Conservation (phyloP, 371 early-diverging fungal species). For the Dichotomocladium elegans region DNA sequence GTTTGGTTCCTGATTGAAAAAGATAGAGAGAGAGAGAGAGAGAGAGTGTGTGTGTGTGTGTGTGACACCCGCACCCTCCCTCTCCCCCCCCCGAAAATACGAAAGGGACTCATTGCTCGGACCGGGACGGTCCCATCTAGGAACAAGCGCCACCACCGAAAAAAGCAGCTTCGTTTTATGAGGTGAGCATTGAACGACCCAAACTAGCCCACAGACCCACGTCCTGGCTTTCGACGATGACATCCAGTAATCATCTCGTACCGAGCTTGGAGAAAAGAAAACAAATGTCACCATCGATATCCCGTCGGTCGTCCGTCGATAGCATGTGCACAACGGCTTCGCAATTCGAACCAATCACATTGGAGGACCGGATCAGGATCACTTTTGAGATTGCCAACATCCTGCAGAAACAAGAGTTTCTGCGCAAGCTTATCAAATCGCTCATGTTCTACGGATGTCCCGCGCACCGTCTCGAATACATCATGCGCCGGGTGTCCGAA, state of each 20-base stretch:
- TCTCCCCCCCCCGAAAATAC: no score
- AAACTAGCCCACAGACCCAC: conserved; percentile 29
- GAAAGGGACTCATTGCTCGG: no score
- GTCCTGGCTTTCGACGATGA: conserved; percentile 40
- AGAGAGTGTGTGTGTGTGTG: no score
- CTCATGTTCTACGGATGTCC: conserved; percentile 60
- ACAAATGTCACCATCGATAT: conserved; percentile 19
- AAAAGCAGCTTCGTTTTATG: conserved; percentile 27
- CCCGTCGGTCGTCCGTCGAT: conserved; percentile 31
- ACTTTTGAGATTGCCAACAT: conserved; percentile 62
- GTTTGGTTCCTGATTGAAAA: neutral
- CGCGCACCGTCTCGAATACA: conserved; percentile 56
- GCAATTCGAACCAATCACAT: conserved; percentile 47
- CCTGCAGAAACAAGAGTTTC: conserved; percentile 56
- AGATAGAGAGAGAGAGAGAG: conserved; percentile 7
- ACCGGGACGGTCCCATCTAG: no score
- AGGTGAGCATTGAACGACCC: conserved; percentile 20
- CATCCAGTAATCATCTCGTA: conserved; percentile 35
- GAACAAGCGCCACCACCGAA: no score
- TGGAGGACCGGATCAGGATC: conserved; percentile 54
- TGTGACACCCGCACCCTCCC: no score
- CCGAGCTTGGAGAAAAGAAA: conserved; percentile 39
- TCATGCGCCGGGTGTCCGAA: conserved; percentile 44
- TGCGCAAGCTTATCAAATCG: conserved; percentile 49
- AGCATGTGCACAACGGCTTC: conserved; percentile 48